Base-by-base conservation (phyloP, 768 basidiomycete genomes). In the Coprinellus micaceus region DNA sequence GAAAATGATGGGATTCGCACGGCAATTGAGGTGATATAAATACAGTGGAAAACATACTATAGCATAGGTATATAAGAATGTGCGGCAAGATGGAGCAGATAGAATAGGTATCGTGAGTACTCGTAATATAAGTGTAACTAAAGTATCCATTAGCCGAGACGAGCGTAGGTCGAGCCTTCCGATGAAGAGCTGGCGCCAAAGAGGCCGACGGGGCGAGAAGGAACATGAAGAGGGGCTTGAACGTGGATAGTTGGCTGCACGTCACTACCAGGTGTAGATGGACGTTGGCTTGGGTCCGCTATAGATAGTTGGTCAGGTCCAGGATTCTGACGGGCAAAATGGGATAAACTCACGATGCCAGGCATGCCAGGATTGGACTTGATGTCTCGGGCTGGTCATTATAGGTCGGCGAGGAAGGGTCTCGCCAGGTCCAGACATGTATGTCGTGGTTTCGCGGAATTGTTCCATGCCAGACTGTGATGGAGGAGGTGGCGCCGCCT, bases 341-440 rank as follows among this genome's bases (percentile, higher is more conserved):
- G n/a, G n/a, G n/a, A n/a, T n/a, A n/a, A 53, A 79, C 84, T 71
- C 61, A 88, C 86, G 86, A 64, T 76, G 82, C 86, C 86, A 88
- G 36, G 82, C 79, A 37, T 74, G 76, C 86, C 86, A 88, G 2
- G 83, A 83, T 22, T 68, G 67, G 5, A 71, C 68, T 62, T 77
- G 77, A 43, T 70, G 70, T 59, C 83, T 72, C 26, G 76, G 75
- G 63, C 59, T 61, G 22, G 58, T 40, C 19, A 57, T 48, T 15
- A 54, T 37, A 56, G 54, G 63, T 37, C 56, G 61, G 24, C 60
- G 60, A 24, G 68, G 61, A 4, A 62, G 59, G 4, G 63, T 65
- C 52, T 39, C 29, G 22, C 40, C 46, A 43, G 30, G 52, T 68
- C 12, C 30, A 48, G 17, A n/a, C 69, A 68, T 26, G 59, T 61